phyloP scores from a whole-genome alignment of 768 basidiomycete genomes.

The Rhizopogon vesiculosus region DNA sequence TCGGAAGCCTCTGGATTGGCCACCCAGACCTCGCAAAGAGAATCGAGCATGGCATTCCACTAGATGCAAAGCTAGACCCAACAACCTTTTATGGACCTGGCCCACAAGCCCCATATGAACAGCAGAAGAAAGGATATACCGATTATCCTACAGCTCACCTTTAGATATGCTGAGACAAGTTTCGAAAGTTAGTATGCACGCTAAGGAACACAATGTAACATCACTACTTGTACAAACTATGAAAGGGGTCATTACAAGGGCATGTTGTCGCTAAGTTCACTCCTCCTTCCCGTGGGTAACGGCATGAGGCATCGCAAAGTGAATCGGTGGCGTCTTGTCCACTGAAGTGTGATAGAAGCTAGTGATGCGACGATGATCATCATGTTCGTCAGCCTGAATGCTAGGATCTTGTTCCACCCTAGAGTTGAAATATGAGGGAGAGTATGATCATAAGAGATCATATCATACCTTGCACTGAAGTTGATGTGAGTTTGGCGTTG shows the following conservation, averaged over 20 bases:
- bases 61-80: slow-evolving; percentile 15
- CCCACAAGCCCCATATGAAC: slow-evolving; percentile 15
- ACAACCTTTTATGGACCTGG: slow-evolving; percentile 20
- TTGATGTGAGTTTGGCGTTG: slow-evolving; percentile 26
- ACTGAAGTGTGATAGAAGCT: slow-evolving; percentile 31
- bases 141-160: slow-evolving; percentile 7
- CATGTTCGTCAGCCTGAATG: slow-evolving; percentile 12
- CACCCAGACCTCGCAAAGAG: slow-evolving; percentile 39
- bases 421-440: background rate
- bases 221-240: background rate
- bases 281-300: background rate
- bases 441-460: background rate
- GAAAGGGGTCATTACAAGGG: background rate
- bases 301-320: slow-evolving; percentile 17
- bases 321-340: slow-evolving; percentile 28
- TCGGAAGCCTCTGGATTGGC: slow-evolving; percentile 21
- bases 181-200: background rate
- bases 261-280: background rate
- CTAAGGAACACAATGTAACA: background rate
- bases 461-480: slow-evolving; percentile 37
- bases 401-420: slow-evolving; percentile 22
- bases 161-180: background rate
- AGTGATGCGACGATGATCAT: slow-evolving; percentile 23
- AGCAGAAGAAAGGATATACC: too few relatives aligned
- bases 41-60: background rate